These are phyloP conservation scores for Dryadomyces sulphureus DNA, from an alignment of 2,329 filamentous ascomycete species.

Conservation along the genomic window DNA sequence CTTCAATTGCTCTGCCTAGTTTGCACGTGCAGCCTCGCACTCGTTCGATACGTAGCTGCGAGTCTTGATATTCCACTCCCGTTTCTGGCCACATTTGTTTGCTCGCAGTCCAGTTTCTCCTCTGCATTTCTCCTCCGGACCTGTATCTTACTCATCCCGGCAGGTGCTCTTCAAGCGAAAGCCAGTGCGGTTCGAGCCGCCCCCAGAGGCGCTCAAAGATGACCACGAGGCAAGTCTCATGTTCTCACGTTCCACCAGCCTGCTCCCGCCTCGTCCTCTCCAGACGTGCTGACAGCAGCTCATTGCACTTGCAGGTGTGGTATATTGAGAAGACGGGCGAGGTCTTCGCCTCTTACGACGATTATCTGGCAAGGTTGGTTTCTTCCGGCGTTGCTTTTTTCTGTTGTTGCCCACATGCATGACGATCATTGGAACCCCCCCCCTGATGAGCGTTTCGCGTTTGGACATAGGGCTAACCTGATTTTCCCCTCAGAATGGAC, in stretches of 20 bases:
- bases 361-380: slow-evolving; percentile 61
- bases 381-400: background rate
- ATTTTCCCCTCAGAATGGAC: slow-evolving; percentile 58
- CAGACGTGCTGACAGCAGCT: slow-evolving; percentile 7
- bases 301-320: slow-evolving; percentile 53
- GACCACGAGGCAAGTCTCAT: slow-evolving; percentile 60
- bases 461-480: slow-evolving; percentile 17
- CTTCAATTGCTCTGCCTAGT: background rate
- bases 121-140: background rate
- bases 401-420: background rate
- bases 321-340: slow-evolving; percentile 81
- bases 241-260: background rate
- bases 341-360: slow-evolving; percentile 77
- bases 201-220: slow-evolving; percentile 53
- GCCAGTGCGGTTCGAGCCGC: slow-evolving; percentile 68
- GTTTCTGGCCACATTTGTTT: background rate
- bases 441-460: background rate
- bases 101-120: background rate
- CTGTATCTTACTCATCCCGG: background rate
- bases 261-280: background rate
- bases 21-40: background rate
- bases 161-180: slow-evolving; percentile 95
- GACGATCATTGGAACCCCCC: background rate
- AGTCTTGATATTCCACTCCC: background rate
- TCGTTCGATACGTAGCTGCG: too few species aligned